Evolutionary conservation across 139 green algal genomes (phyloP), one percentile per base, ranked within the genome.

Genomic region (Raphidocelis subcapitata): DNA sequence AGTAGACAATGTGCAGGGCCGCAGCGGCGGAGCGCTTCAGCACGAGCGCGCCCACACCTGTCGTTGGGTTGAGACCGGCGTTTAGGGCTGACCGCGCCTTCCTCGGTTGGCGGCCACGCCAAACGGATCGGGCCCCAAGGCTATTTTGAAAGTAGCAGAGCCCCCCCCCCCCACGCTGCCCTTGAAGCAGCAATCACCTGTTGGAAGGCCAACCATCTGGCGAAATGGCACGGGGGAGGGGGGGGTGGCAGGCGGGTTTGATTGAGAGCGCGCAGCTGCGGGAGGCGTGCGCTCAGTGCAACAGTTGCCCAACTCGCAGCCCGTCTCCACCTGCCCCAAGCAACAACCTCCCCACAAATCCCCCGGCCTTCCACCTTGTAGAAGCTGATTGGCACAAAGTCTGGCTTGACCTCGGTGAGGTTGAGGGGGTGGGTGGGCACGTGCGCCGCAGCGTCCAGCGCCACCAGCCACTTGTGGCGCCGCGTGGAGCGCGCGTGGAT

Each of bases 351-450:
- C 15, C 12, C 46, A 54, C 12, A 54, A 12, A 54, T 12, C 46
- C 46, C 12, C 46, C 15, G 46, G 5, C 67, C 36, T 46, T 56
- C 52, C 54, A 75, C 81, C 80, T 93, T 93, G 85, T 90, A 92
- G 73, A 94, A 94, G 12, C 78, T 84, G 15, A 94, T 44, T 23
- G 81, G 60, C 31, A 92, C 82, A 73, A 91, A 94, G 72, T 94
- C 89, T 16, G 85, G 74, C 33, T 75, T 69, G 3, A 78, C 26
- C 32, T 81, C 23, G 1, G 56, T 69, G 26, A 94, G 81, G 84
- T 92, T 78, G 24, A 93, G 85, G 0, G 80, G 75, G 62, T 91
- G 83, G 1, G 80, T 91, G 65, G 83, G 80, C 35, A 80, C 77
- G 69, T 81, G 90, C 31, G 88, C 88, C 3, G 89, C 88, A 1